These are phyloP conservation scores for Thermothelomyces thermophilus DNA, from an alignment of 2,329 filamentous ascomycete genomes.

Conservation along the genomic window DNA sequence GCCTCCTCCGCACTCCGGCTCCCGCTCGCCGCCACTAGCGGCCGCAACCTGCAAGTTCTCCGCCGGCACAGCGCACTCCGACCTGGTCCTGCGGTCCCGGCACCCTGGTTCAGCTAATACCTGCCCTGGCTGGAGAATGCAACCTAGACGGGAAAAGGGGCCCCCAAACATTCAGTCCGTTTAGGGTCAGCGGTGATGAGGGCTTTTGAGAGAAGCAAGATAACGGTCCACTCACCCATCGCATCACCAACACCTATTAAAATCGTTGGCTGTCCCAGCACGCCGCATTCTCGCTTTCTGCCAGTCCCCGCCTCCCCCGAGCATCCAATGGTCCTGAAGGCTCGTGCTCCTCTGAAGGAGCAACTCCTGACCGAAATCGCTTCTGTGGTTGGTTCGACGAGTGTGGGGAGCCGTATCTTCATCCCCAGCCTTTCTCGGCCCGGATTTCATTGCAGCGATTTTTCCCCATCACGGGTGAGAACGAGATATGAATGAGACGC, in stretches of 20 bases:
- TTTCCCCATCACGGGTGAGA: not conserved
- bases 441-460: not conserved
- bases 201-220: constrained; percentile 14
- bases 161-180: constrained; percentile 7
- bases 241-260: constrained; percentile 7
- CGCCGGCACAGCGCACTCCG: too few species aligned
- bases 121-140: constrained; percentile 15
- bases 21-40: not conserved
- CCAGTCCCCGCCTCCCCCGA: not conserved
- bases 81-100: constrained; percentile 1
- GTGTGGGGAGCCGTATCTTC: too few species aligned
- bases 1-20: not conserved
- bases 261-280: not conserved
- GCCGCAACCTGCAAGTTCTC: too few species aligned
- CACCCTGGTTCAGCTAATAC: constrained; percentile 12
- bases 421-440: not conserved
- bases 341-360: constrained; percentile 9
- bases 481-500: constrained; percentile 26
- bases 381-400: too few species aligned
- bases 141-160: constrained; percentile 17
- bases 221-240: constrained; percentile 9
- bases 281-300: not conserved
- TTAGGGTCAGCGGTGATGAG: constrained; percentile 5
- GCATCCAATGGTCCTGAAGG: not conserved
- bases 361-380: not conserved